Evolutionary conservation across 164 flowering plant species (phyloP).

Genomic region (Berberis vulgaris): DNA sequence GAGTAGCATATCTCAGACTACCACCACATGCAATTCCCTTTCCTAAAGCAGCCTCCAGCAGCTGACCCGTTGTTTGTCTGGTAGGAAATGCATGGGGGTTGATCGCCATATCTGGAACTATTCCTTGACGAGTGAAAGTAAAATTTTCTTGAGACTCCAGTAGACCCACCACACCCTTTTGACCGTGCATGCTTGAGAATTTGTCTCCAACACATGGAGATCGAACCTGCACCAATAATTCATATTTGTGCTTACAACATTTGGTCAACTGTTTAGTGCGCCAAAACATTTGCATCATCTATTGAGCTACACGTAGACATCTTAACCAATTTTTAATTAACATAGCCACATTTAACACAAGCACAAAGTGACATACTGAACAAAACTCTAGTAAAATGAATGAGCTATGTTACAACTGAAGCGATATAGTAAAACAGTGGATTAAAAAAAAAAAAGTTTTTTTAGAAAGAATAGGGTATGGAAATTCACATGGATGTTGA

Average conservation of each 20-base stretch:
- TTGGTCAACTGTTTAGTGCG: no score
- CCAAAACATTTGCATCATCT: no score
- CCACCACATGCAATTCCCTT: slow-evolving; percentile 91
- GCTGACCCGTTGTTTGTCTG: slow-evolving; percentile 92
- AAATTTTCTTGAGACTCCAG: slow-evolving; percentile 88
- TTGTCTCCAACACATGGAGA: slow-evolving; percentile 91
- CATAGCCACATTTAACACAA: no score
- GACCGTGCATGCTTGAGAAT: slow-evolving; percentile 98
- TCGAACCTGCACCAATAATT: slow-evolving; percentile 53
- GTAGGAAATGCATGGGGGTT: slow-evolving; percentile 99
- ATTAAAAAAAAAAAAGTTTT: neutral
- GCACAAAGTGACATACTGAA: no score
- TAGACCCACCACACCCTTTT: slow-evolving; percentile 83
- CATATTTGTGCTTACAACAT: neutral
- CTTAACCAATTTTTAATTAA: no score
- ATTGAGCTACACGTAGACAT: no score
- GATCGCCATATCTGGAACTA: slow-evolving; percentile 92
- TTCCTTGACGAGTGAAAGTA: slow-evolving; percentile 83
- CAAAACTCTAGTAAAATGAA: neutral
- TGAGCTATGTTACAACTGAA: neutral
- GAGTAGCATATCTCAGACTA: slow-evolving; percentile 61
- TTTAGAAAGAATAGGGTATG: neutral
- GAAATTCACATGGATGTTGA: no score
- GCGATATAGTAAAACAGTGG: neutral
- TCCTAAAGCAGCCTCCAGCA: slow-evolving; percentile 85